Conservation (phyloP, 345 rosid species). For the Pugionium dolabratum region DNA sequence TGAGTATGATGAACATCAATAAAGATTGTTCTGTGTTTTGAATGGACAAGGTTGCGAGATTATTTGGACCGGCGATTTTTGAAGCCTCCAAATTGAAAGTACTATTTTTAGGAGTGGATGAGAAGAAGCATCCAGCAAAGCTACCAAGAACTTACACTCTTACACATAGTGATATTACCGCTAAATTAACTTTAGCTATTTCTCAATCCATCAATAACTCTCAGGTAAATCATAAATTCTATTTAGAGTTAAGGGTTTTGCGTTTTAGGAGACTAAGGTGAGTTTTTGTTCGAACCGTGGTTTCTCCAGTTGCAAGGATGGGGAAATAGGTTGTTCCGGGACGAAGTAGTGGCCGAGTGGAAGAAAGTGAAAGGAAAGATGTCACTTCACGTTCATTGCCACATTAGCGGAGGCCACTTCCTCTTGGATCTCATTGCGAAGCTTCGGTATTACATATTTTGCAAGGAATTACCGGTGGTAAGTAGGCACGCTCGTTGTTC, state of each 20-base stretch:
- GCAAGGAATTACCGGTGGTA: constrained; percentile 91
- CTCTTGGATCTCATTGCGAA: constrained; percentile 62
- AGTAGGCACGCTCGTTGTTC: neutral
- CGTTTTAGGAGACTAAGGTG: neutral
- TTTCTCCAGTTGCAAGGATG: constrained; percentile 84
- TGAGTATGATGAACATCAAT: neutral
- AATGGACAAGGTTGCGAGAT: constrained; percentile 68
- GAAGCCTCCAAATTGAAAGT: constrained; percentile 94
- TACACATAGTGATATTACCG: constrained; percentile 86
- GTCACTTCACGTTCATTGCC: no score
- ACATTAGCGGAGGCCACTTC: constrained; percentile 22
- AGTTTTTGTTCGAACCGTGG: neutral
- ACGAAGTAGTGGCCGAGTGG: constrained; percentile 70
- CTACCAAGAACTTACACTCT: constrained; percentile 93
- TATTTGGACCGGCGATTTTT: constrained; percentile 94
- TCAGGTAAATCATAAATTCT: constrained; percentile 53
- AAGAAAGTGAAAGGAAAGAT: no score
- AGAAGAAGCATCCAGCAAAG: constrained; percentile 57
- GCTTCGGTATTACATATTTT: constrained; percentile 80
- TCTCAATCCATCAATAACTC: constrained; percentile 90
- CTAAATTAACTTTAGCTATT: constrained; percentile 81
- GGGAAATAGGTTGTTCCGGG: constrained; percentile 79
- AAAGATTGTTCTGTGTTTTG: neutral
- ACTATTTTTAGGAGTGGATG: constrained; percentile 55
- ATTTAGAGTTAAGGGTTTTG: neutral